Evolutionary conservation across 2,329 filamentous ascomycete genomes (phyloP).

Genomic region (Aureobasidium sp.): DNA sequence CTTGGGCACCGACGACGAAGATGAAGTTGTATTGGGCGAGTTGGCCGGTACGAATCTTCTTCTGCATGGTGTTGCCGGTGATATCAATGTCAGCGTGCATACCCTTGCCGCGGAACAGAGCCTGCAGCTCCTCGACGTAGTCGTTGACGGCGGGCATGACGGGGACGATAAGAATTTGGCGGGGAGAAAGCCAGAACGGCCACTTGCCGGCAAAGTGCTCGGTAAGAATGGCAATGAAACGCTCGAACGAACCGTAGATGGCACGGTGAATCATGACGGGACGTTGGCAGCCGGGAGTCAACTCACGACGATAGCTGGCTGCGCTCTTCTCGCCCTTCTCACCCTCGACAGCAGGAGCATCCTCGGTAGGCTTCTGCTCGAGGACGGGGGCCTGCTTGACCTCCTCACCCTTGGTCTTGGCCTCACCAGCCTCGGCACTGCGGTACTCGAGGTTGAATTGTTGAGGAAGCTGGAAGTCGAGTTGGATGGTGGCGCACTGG

Average conservation of each 20-base stretch:
- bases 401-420: constrained; percentile 37
- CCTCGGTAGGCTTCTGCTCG: constrained; percentile 22
- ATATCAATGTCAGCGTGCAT: constrained; percentile 68
- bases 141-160: constrained; percentile 65
- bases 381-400: constrained; percentile 24
- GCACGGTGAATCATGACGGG: constrained; percentile 85
- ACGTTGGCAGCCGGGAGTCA: constrained; percentile 64
- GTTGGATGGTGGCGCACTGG: constrained; percentile 90
- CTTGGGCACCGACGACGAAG: constrained; percentile 60
- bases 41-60: constrained; percentile 81
- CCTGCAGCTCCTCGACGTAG: constrained; percentile 69
- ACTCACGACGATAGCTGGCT: constrained; percentile 37
- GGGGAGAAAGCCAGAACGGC: constrained; percentile 84
- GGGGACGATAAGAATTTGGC: constrained; percentile 72
- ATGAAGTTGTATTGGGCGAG: constrained; percentile 79
- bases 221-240: constrained; percentile 66
- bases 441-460: constrained; percentile 86
- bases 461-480: constrained; percentile 78
- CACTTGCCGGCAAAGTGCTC: constrained; percentile 84
- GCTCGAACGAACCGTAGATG: constrained; percentile 65
- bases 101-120: constrained; percentile 57
- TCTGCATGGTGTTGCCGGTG: constrained; percentile 73
- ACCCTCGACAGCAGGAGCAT: constrained; percentile 27
- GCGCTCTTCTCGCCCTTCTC: constrained; percentile 20
- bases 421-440: constrained; percentile 36